phyloP scores from a whole-genome alignment of 768 basidiomycete species.

The Pulveroboletus sp. region DNA sequence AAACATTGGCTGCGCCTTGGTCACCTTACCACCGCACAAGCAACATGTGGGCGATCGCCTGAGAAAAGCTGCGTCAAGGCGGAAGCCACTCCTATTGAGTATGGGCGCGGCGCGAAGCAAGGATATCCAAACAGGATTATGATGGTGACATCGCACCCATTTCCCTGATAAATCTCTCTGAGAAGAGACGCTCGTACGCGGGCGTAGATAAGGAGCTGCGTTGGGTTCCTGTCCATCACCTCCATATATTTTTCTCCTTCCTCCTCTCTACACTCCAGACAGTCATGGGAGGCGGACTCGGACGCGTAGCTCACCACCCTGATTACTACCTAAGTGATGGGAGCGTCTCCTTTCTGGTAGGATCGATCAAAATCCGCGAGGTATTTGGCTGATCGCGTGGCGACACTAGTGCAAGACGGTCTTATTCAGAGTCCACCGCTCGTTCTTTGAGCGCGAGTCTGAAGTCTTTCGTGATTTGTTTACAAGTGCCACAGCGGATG shows the following conservation, averaged over 20 bases:
- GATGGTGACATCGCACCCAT: not conserved
- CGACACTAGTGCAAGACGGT: conserved; percentile 51
- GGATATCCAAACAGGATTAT: conserved; percentile 8
- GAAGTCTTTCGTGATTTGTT: conserved; percentile 38
- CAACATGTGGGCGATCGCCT: not conserved
- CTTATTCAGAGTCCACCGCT: conserved; percentile 52
- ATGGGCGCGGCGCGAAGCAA: conserved; percentile 4
- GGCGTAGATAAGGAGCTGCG: conserved; percentile 18
- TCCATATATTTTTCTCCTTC: not conserved
- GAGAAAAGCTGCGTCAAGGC: not conserved
- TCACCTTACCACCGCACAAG: conserved; percentile 1
- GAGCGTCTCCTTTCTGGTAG: conserved; percentile 12
- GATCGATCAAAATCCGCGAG: not conserved
- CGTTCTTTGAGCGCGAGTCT: conserved; percentile 61
- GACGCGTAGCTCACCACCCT: not conserved
- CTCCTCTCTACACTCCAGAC: not conserved
- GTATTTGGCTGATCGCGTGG: conserved; percentile 4
- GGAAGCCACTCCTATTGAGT: not conserved
- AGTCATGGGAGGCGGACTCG: conserved; percentile 15
- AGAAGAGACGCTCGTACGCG: conserved; percentile 13
- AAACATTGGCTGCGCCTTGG: conserved; percentile 4
- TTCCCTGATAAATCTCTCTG: conserved; percentile 16
- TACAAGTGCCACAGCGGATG: conserved; percentile 25
- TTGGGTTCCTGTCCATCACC: not conserved
- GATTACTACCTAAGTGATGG: conserved; percentile 16